Evolutionary conservation across 2,329 filamentous ascomycete genomes (phyloP).

Genomic region (Berkeleyomyces basicola): DNA sequence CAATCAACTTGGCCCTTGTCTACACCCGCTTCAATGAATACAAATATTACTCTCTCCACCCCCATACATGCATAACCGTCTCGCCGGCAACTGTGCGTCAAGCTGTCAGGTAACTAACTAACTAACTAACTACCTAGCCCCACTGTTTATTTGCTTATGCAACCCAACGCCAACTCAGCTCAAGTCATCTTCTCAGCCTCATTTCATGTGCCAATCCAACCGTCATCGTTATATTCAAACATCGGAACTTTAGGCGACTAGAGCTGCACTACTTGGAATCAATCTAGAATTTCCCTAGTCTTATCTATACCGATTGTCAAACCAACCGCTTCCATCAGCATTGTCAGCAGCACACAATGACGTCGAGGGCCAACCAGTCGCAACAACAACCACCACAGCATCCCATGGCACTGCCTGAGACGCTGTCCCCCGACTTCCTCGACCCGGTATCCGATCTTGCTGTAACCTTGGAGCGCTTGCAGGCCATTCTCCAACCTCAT

Average conservation of each 20-base stretch:
- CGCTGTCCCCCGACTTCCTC: slow-evolving; percentile 66
- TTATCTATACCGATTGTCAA: background rate
- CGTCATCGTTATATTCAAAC: too few relatives aligned
- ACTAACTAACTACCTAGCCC: background rate
- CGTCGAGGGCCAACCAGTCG: background rate
- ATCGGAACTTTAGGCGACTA: too few relatives aligned
- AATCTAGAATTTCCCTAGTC: too few relatives aligned
- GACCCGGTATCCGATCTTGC: slow-evolving; percentile 74
- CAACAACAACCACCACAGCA: slow-evolving; percentile 18
- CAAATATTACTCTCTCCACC: background rate
- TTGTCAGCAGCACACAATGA: background rate
- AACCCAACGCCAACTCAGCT: background rate
- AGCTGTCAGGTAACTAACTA: background rate
- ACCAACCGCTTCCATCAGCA: background rate
- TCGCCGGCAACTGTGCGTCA: background rate
- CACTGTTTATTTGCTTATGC: background rate
- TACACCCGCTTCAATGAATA: background rate
- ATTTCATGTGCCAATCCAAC: too few relatives aligned
- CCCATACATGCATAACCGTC: background rate
- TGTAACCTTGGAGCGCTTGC: slow-evolving; percentile 58
- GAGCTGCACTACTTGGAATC: too few relatives aligned
- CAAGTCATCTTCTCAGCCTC: too few relatives aligned
- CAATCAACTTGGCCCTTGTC: background rate
- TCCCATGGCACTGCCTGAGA: slow-evolving; percentile 37
- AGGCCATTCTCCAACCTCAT: slow-evolving; percentile 23